phyloP scores from a whole-genome alignment of 495 filamentous ascomycete species.

The Penicillium turbatum region DNA sequence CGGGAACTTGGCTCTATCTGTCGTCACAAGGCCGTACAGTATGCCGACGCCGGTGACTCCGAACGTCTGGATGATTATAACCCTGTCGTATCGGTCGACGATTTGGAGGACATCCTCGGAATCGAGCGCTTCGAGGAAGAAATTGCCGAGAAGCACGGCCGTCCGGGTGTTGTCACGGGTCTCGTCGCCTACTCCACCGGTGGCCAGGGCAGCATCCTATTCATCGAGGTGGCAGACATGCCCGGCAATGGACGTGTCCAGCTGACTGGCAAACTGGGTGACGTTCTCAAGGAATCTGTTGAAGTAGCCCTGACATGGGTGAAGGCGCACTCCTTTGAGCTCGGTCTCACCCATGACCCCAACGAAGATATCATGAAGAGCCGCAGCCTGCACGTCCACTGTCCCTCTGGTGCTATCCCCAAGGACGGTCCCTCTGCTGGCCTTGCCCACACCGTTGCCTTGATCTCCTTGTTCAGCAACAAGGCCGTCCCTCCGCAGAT shows the following conservation, averaged over 20 bases:
- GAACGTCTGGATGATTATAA: constrained; percentile 67
- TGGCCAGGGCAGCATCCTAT: constrained; percentile 91
- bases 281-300: constrained; percentile 94
- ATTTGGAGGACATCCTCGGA: constrained; percentile 86
- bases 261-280: constrained; percentile 97
- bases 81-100: constrained; percentile 65
- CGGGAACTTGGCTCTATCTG: constrained; percentile 93
- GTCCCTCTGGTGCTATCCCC: constrained; percentile 89
- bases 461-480: constrained; percentile 87
- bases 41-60: constrained; percentile 80
- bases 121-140: constrained; percentile 95
- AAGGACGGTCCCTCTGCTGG: constrained; percentile 91
- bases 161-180: constrained; percentile 93
- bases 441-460: constrained; percentile 86
- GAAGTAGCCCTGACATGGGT: constrained; percentile 97
- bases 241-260: constrained; percentile 88
- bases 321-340: constrained; percentile 88
- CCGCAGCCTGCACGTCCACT: constrained; percentile 93
- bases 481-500: constrained; percentile 86
- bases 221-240: constrained; percentile 98
- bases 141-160: constrained; percentile 80
- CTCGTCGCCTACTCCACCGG: constrained; percentile 94
- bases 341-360: constrained; percentile 75
- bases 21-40: constrained; percentile 92
- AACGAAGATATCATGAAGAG: constrained; percentile 95